Base-by-base conservation (phyloP, 352 stramenopile genomes). In the Elongisporangium senticosum region DNA sequence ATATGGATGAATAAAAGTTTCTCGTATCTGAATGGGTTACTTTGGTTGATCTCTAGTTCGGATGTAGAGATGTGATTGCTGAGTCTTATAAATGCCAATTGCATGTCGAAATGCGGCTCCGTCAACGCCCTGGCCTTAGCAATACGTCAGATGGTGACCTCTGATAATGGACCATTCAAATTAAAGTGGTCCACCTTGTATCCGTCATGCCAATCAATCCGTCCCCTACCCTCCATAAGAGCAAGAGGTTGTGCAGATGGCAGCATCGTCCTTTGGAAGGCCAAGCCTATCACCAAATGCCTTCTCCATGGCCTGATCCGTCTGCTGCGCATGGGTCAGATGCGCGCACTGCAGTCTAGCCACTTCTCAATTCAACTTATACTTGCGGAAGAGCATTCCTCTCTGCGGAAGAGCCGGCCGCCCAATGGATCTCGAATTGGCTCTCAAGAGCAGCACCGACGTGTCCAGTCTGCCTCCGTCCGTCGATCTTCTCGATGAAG, bases 401-500 rank as follows among this genome's bases (percentile, higher is more conserved):
- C 33, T 43, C 33, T 43, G 33, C 33, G 33, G 33, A 43, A 43
- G 8, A 43, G 33, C 13, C 33, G 11, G 33, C 4, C 33, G 33
- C 33, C 33, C 33, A 43, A 43, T 43, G 33, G 33, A 43, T 15
- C 11, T 43, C 10, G 33, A 43, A 17, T 43, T 43, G 2, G 33
- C 33, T 37, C 26, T 37, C 26, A 43, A 66, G 63, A 80, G 65
- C 61, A 75, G 77, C 48, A 63, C 61, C 28, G 74, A 85, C 11
- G 61, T 82, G 24, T 68, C 85, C 21, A 79, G 74, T 26, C 52
- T 87, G n/a, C 62, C 75, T 0, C 53, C 66, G 7, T 62, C 74
- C 21, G 67, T 76, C 39, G 76, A 85, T 54, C 53, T 86, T 40
- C 68, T 87, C 11, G 67, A 86, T 48, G 79, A 86, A 64, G 73